Conservation (phyloP, 192 early-diverging fungal genomes). For the Backusella macrospora region DNA sequence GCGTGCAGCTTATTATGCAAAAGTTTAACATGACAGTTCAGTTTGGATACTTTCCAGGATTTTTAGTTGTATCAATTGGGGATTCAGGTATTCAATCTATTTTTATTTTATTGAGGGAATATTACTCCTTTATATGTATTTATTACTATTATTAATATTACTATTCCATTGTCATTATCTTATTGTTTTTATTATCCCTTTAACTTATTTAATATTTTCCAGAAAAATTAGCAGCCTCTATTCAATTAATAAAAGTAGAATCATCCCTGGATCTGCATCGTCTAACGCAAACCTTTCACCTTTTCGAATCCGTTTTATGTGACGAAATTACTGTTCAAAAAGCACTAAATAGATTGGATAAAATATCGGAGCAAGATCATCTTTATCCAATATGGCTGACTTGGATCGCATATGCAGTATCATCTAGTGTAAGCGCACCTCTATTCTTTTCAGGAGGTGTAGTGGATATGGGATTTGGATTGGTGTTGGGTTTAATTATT, state of each 20-base stretch:
- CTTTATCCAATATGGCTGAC: slow-evolving; percentile 27
- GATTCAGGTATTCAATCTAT: slow-evolving; percentile 22
- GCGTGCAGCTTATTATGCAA: slow-evolving; percentile 14
- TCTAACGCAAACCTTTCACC: slow-evolving; percentile 17
- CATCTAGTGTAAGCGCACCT: slow-evolving; percentile 22
- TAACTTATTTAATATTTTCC: slow-evolving; percentile 2
- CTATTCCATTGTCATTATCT: not conserved
- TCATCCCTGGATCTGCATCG: slow-evolving; percentile 20
- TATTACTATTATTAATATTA: slow-evolving; percentile 9
- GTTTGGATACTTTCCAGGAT: slow-evolving; percentile 32
- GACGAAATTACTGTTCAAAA: slow-evolving; percentile 21
- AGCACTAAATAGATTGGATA: slow-evolving; percentile 8
- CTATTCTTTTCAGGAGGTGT: slow-evolving; percentile 24
- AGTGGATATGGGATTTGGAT: slow-evolving; percentile 19
- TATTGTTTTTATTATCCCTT: not conserved
- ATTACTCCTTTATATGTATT: slow-evolving; percentile 8
- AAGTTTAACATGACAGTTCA: slow-evolving; percentile 20
- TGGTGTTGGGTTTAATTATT: slow-evolving; percentile 10
- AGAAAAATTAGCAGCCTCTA: slow-evolving; percentile 14
- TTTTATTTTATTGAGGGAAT: slow-evolving; percentile 2
- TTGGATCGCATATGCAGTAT: slow-evolving; percentile 12
- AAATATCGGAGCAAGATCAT: not conserved
- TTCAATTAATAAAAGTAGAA: slow-evolving; percentile 27
- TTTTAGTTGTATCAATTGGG: slow-evolving; percentile 25
- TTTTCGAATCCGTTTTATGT: slow-evolving; percentile 26